A percentile compares a stretch with the other conserved stretches of the same genome.
phyloP scores from a whole-genome alignment of 148 eudicot genomes.

The Dysphania ambrosioides region DNA sequence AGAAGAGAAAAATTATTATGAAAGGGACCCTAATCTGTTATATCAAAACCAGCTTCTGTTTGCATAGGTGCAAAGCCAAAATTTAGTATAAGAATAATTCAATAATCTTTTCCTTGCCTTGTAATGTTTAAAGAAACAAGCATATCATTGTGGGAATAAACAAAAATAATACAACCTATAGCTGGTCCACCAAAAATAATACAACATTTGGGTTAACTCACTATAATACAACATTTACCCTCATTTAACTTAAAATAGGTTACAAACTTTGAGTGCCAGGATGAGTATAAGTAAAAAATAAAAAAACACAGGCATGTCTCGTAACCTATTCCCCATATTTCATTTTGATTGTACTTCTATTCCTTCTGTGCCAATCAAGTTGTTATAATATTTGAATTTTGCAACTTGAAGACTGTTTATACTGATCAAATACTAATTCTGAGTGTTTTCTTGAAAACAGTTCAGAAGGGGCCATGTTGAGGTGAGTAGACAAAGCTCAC shows the following conservation, averaged over 20 bases:
- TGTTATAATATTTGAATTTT: background rate
- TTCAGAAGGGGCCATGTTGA: constrained; percentile 56
- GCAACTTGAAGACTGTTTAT: background rate
- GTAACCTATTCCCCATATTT: too few species aligned
- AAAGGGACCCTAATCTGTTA: background rate
- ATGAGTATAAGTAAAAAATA: too few species aligned
- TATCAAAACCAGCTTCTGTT: background rate
- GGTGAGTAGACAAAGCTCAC: constrained; percentile 32
- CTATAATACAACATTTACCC: too few species aligned
- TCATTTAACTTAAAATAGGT: too few species aligned
- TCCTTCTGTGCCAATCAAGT: background rate
- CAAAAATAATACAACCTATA: too few species aligned
- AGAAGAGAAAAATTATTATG: too few species aligned
- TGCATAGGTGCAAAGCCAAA: background rate
- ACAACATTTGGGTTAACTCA: too few species aligned
- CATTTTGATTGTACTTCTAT: background rate
- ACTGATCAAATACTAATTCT: background rate
- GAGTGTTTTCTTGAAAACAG: constrained; percentile 44
- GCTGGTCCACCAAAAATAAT: too few species aligned
- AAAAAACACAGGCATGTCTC: too few species aligned
- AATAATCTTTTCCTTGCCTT: background rate
- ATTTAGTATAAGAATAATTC: background rate
- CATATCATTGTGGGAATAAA: too few species aligned
- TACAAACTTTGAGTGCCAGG: too few species aligned
- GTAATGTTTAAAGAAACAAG: background rate